Conservation (phyloP, 768 basidiomycete species). For the Kwoniella dejecticola region DNA sequence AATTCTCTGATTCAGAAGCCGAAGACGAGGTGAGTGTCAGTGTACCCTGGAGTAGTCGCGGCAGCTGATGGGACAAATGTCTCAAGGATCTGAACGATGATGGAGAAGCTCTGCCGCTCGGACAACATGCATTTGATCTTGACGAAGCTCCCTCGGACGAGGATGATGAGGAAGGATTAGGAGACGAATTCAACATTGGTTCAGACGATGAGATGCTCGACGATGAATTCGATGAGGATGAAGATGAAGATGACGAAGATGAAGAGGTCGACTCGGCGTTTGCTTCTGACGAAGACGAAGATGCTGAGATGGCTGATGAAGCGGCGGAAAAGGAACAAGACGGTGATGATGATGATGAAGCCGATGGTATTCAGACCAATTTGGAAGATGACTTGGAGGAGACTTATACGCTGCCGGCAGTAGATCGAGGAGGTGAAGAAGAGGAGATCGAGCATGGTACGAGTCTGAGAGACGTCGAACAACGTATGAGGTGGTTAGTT, state of each 20-base stretch:
- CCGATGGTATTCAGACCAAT: conserved; percentile 52
- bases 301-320: conserved; percentile 42
- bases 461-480: conserved; percentile 53
- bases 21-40: conserved; percentile 31
- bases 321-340: conserved; percentile 26
- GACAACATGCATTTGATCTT: conserved; percentile 49
- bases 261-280: conserved; percentile 47
- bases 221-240: conserved; percentile 34
- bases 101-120: conserved; percentile 36
- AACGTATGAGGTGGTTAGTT: conserved; percentile 55
- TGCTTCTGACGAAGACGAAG: conserved; percentile 49
- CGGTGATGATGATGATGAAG: conserved; percentile 39
- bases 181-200: conserved; percentile 39
- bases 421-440: conserved; percentile 46
- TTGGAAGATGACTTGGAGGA: conserved; percentile 51
- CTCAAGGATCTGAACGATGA: conserved; percentile 29
- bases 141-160: conserved; percentile 44
- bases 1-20: conserved; percentile 48
- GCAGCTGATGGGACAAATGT: background rate
- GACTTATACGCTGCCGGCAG: conserved; percentile 52
- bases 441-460: conserved; percentile 54
- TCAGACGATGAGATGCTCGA: conserved; percentile 35
- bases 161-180: conserved; percentile 34
- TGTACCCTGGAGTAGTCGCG: background rate
- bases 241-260: conserved; percentile 34